Conservation (phyloP, 441 rosid species). For the Adansonia gregorii region DNA sequence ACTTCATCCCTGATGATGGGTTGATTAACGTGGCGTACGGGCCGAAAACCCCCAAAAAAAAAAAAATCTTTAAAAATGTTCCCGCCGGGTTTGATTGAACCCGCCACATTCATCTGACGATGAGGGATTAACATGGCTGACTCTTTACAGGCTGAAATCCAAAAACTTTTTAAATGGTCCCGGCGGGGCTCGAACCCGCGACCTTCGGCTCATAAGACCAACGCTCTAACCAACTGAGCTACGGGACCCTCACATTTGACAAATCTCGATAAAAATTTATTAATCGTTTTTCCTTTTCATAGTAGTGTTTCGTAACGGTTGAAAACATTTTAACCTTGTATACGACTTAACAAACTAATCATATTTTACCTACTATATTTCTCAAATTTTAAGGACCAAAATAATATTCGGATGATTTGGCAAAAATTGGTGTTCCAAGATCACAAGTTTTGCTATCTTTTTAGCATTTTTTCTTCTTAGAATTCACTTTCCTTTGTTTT, state of each 20-base stretch:
- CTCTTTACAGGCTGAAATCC: too few species aligned
- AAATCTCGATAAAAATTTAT: too few species aligned
- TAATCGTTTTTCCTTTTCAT: too few species aligned
- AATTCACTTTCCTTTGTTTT: background rate
- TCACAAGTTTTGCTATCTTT: background rate
- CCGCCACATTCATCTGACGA: too few species aligned
- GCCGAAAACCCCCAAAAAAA: background rate
- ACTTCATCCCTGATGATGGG: background rate
- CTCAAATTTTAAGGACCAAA: background rate
- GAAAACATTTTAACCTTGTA: too few species aligned
- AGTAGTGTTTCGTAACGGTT: too few species aligned
- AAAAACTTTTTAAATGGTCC: conserved; percentile 38
- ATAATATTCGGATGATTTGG: background rate
- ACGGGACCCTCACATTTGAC: conserved; percentile 48
- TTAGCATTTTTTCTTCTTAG: too few species aligned
- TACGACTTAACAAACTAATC: background rate
- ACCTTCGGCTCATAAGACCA: conserved; percentile 99
- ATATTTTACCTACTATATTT: background rate
- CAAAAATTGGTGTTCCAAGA: background rate
- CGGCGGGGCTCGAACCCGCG: conserved; percentile 96
- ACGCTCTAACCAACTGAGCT: conserved; percentile 99
- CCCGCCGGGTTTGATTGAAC: too few species aligned
- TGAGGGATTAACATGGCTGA: too few species aligned
- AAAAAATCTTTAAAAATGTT: too few species aligned
- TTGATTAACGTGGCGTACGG: background rate